Base-by-base conservation (phyloP, 305 asterid genomes). In the Fraxinus baroniana region DNA sequence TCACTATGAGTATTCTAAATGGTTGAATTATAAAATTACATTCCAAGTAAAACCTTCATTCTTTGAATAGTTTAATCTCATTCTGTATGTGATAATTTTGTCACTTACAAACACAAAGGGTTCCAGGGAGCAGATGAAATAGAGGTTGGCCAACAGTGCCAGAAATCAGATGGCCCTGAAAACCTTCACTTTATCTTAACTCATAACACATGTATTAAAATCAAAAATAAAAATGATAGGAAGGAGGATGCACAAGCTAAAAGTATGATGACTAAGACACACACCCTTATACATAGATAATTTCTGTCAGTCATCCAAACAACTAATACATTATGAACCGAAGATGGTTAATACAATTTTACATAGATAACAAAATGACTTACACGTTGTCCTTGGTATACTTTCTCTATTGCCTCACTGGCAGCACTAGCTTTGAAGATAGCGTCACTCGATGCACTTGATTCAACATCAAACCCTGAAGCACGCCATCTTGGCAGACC, bases 371-470 rank as follows among this genome's bases (percentile, higher is more conserved):
- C 44, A 13, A 52, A 22, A 77, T 6, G 78, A 88, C 97, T 85
- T 62, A 95, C 99, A 82, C 88, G 79, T 66, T 90, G 94, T 55
- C 99, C 97, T 84, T 90, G 91, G 86, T 94, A 93, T 28, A 90
- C 95, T 88, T 89, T 90, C 90, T 94, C 97, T 84, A 95, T 93
- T 81, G 99, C 98, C 86, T 94, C 99, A 84, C 94, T 95, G 20
- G 99, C 99, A 83, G 98, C 98, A 86, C 99, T 95, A 80, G 98
- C 97, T 87, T 95, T 95, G 87, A 93, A 86, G 86, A 94, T 94
- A 80, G 94, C 91, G 88, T 94, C 98, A 78, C 97, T 84, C 64
- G 99, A 92, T 12, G 98, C 99, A 84, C 98, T 94, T 79, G 98
- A 93, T 89, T 95, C 98, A 68, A 95, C 99, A 82, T 95, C 99